Evolutionary conservation across 306 rosid species (phyloP).

Genomic region (Sicyos baderoa): DNA sequence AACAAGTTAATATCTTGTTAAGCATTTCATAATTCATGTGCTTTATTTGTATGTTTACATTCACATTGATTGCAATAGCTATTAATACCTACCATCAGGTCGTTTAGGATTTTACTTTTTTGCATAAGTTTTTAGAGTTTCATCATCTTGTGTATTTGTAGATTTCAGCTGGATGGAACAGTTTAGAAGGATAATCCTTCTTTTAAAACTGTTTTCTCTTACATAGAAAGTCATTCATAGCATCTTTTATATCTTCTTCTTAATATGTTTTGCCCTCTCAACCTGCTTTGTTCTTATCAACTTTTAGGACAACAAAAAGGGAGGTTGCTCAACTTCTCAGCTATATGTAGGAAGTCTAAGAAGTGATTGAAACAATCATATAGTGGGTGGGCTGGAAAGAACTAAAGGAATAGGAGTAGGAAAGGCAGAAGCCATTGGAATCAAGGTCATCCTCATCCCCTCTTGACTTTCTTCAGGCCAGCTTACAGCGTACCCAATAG

Average conservation of each 20-base stretch:
- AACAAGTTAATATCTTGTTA: too few species aligned
- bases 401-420: too few species aligned
- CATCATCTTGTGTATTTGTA: background rate
- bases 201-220: background rate
- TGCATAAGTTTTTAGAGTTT: background rate
- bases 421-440: background rate
- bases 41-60: slow-evolving; percentile 1
- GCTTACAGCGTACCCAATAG: too few species aligned
- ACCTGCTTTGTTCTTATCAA: background rate
- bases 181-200: background rate
- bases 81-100: background rate
- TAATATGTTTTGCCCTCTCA: too few species aligned
- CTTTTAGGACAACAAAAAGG: background rate
- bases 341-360: background rate
- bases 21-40: background rate
- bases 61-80: background rate
- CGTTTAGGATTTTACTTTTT: background rate
- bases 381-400: slow-evolving; percentile 10
- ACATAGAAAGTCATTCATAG: background rate
- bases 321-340: background rate
- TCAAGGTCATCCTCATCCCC: background rate
- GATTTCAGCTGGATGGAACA: background rate
- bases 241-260: too few species aligned
- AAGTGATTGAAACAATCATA: slow-evolving; percentile 8
- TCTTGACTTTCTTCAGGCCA: too few species aligned